Evolutionary conservation across 139 green algal genomes (phyloP).

Genomic region (Chlamydomonas urium): DNA sequence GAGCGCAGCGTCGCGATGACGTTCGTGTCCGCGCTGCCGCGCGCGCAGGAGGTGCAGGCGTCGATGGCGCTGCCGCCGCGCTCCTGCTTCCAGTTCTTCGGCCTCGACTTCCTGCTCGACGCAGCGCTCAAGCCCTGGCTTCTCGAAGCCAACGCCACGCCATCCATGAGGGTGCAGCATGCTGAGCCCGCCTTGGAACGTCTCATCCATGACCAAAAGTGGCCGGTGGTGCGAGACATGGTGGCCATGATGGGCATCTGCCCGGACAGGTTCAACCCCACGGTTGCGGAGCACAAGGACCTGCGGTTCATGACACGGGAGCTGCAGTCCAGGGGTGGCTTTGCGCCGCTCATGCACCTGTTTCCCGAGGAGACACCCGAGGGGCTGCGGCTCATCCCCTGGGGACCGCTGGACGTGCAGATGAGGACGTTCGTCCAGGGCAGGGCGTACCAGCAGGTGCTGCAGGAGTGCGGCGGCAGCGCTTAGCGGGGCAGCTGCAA

Average conservation of each 20-base stretch:
- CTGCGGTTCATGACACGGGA: constrained; percentile 28
- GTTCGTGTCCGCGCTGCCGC: constrained; percentile 1
- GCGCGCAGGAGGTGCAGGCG: constrained; percentile 17
- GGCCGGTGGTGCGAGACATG: constrained; percentile 46
- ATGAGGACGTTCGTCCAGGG: not conserved
- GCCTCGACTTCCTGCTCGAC: constrained; percentile 52
- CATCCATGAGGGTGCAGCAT: constrained; percentile 55
- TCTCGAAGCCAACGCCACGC: constrained; percentile 50
- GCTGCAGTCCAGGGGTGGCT: constrained; percentile 32
- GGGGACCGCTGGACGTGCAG: constrained; percentile 10
- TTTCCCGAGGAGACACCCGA: constrained; percentile 32
- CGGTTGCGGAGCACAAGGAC: not conserved
- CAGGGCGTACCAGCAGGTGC: not conserved
- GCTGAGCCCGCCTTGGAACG: constrained; percentile 11
- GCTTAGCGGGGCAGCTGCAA: constrained; percentile 31
- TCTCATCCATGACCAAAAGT: constrained; percentile 43
- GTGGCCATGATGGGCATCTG: constrained; percentile 39
- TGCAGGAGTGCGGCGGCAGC: no score
- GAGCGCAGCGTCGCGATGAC: not conserved
- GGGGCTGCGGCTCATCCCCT: constrained; percentile 13
- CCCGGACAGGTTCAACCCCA: constrained; percentile 23
- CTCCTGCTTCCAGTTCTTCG: constrained; percentile 33
- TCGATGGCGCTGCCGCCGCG: constrained; percentile 23
- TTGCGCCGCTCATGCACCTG: constrained; percentile 47
- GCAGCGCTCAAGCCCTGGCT: constrained; percentile 33